Conservation (phyloP, 768 basidiomycete species). For the Cyclocybe aegerita region DNA sequence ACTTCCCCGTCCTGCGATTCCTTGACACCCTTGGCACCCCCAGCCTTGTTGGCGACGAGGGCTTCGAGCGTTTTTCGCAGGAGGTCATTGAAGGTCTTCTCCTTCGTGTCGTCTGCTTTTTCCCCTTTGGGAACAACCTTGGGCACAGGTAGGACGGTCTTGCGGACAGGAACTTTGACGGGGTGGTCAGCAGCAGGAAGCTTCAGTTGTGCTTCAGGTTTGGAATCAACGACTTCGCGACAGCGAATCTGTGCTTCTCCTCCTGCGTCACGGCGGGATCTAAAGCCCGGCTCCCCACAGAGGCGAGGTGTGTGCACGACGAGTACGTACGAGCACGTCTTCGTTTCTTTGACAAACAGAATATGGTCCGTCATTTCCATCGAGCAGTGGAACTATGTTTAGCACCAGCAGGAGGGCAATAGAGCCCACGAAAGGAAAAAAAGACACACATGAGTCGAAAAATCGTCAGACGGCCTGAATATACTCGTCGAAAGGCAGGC, state of each 20-base stretch:
- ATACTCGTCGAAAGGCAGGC: constrained; percentile 12
- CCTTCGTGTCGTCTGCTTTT: constrained; percentile 20
- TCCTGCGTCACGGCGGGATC: constrained; percentile 62
- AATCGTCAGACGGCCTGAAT: constrained; percentile 11
- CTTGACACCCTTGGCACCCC: constrained; percentile 13
- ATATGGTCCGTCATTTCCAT: constrained; percentile 93
- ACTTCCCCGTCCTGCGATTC: constrained; percentile 30
- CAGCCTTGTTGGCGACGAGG: constrained; percentile 25
- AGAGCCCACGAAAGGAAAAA: constrained; percentile 11
- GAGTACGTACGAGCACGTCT: constrained; percentile 91
- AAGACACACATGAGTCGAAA: constrained; percentile 9
- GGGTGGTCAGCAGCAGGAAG: constrained; percentile 59
- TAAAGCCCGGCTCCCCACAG: constrained; percentile 92
- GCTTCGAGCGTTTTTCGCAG: constrained; percentile 39
- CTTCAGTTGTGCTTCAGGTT: constrained; percentile 25
- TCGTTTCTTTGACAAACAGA: constrained; percentile 88
- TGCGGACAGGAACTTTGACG: constrained; percentile 47
- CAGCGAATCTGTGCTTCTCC: constrained; percentile 76
- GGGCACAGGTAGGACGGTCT: constrained; percentile 46
- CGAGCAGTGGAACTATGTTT: constrained; percentile 85
- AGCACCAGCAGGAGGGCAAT: constrained; percentile 18
- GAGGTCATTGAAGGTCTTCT: constrained; percentile 31
- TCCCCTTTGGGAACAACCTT: constrained; percentile 16
- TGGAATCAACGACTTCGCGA: constrained; percentile 64
- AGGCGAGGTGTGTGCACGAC: constrained; percentile 94